Percentiles rank a stretch among this genome's conserved stretches.
These are phyloP conservation scores for Plasmopara muralis DNA, from an alignment of 352 stramenopile species.

Conservation along the genomic window DNA sequence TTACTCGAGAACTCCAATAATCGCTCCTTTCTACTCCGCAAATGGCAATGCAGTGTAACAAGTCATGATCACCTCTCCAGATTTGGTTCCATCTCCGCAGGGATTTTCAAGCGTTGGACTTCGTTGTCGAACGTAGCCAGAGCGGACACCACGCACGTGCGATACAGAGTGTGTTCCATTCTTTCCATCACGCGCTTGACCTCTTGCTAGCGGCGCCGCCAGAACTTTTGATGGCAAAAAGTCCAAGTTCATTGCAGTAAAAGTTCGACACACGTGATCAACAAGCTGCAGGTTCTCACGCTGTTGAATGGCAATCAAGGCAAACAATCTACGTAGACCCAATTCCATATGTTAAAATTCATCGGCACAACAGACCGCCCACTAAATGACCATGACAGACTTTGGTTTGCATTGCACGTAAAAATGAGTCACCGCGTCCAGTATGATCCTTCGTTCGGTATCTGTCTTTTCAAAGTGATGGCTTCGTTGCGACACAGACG, in stretches of 20 bases:
- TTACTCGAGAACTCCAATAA: conserved; percentile 20
- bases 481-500: conserved; percentile 7
- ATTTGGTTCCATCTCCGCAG: conserved; percentile 38
- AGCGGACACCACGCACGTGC: conserved; percentile 44
- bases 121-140: conserved; percentile 1
- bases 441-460: conserved; percentile 34
- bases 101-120: conserved; percentile 32
- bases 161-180: conserved; percentile 61
- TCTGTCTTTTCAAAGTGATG: not conserved
- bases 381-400: conserved; percentile 63
- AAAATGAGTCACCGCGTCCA: conserved; percentile 55
- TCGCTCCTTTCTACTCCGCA: not conserved
- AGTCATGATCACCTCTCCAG: conserved; percentile 17
- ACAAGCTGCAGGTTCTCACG: conserved; percentile 34
- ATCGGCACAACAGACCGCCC: conserved; percentile 60
- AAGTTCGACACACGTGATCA: conserved; percentile 48
- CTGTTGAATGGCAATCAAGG: conserved; percentile 56
- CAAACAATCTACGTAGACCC: conserved; percentile 44
- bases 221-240: conserved; percentile 68
- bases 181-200: conserved; percentile 27
- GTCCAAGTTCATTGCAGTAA: conserved; percentile 62
- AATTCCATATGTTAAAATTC: conserved; percentile 53
- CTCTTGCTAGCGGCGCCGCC: conserved; percentile 47
- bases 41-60: conserved; percentile 8
- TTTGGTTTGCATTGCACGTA: conserved; percentile 56